Base-by-base conservation (phyloP, 106 monocot genomes). In the Dendrobium nobile region DNA sequence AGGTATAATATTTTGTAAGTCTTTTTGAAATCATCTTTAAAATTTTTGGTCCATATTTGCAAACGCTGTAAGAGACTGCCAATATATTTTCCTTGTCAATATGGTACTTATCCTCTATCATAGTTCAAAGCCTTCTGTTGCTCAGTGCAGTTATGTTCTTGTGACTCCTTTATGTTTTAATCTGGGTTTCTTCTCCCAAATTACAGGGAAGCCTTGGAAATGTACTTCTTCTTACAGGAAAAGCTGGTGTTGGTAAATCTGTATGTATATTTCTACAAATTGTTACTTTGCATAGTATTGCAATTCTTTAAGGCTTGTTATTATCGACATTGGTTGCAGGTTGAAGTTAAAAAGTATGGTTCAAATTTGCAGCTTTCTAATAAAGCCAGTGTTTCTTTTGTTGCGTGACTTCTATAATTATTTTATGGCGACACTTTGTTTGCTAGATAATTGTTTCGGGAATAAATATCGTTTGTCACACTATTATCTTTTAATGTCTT, bases 171-270 rank as follows among this genome's bases (percentile, higher is more conserved):
- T 74, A 19, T 43, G 43, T 43, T 74, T 44, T 41, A 44, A 74
- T 8, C 22, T 74, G 74, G 15, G 17, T 70, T 70, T 70, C 44
- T 42, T 74, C 4, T 20, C 41, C 7, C 74, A 74, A 44, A 74
- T 74, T 42, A 20, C 88, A 94, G 91, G 84, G 74, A 79, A 75
- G 68, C 56, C 74, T 65, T 41, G 74, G 47, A 1, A 83, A 84
- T 78, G 77, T 83, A 79, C 93, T 96, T 87, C 78, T 96, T 74
- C 85, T 96, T 19, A 92, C 87, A 87, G 96, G 96, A 68, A 87
- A 85, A 82, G 83, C 96, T 83, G 96, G 96, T 44, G 88, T 90
- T 67, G 96, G 96, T 68, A 96, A 96, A 92, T 96, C 96, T 77
- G 96, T 93, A 96, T 73, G 86, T 72, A 27, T 74, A 44, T 70